phyloP scores from a whole-genome alignment of 768 basidiomycete genomes.

The Phlebiopsis flavidoalba region DNA sequence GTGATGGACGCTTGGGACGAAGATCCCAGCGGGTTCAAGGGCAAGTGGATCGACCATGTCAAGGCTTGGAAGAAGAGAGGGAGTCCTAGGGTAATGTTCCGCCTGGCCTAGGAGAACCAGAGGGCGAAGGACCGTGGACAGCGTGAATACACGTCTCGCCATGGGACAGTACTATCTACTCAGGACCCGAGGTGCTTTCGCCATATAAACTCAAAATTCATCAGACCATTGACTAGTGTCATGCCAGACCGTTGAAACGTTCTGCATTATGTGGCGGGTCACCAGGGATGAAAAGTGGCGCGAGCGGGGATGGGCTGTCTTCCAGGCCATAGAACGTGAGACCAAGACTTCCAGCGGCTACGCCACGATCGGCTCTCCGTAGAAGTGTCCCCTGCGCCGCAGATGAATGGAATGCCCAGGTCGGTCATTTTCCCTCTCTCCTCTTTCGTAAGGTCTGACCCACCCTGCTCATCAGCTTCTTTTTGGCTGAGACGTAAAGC shows the following conservation, averaged over 20 bases:
- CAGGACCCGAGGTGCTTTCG: conserved; percentile 59
- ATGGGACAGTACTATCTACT: conserved; percentile 51
- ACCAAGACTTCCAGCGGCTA: conserved; percentile 59
- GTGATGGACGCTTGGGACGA: conserved; percentile 9
- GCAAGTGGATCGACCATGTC: conserved; percentile 39
- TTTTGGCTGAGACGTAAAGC: conserved; percentile 47
- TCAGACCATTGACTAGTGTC: conserved; percentile 23
- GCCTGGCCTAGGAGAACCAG: conserved; percentile 45
- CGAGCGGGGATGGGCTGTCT: conserved; percentile 67
- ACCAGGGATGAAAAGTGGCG: conserved; percentile 70
- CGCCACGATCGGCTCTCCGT: conserved; percentile 48
- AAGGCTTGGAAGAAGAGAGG: conserved; percentile 32
- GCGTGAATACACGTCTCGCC: conserved; percentile 49
- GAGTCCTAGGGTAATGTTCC: conserved; percentile 33
- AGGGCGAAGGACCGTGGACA: neutral
- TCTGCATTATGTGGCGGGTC: conserved; percentile 67
- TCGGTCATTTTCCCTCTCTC: conserved; percentile 22
- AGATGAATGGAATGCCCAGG: conserved; percentile 68
- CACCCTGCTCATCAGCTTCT: conserved; percentile 33
- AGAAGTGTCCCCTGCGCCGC: conserved; percentile 33
- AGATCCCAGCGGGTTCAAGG: neutral
- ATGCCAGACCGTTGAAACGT: conserved; percentile 66
- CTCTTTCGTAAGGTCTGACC: neutral
- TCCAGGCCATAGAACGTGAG: conserved; percentile 59
- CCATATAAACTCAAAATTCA: neutral